Conservation (phyloP, 768 basidiomycete genomes). For the Mycena filopes region DNA sequence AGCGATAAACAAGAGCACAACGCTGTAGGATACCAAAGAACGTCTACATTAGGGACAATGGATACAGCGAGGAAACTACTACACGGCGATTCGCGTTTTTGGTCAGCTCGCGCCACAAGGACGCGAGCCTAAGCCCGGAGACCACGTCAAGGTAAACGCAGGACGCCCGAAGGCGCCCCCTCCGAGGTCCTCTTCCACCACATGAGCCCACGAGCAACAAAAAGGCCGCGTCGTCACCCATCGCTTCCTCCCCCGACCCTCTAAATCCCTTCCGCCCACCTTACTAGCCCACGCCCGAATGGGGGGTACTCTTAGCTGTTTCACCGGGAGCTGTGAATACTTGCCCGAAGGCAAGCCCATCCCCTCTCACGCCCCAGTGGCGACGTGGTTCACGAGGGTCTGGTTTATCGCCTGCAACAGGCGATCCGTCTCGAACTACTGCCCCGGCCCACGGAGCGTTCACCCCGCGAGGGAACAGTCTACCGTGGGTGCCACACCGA, state of each 20-base stretch:
- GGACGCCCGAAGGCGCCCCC: not conserved
- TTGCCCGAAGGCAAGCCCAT: not conserved
- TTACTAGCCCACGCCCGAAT: not conserved
- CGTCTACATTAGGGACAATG: too few species aligned
- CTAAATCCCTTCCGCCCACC: not conserved
- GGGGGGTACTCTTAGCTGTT: not conserved
- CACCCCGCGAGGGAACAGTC: too few species aligned
- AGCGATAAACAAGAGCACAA: too few species aligned
- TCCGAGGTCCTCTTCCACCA: not conserved
- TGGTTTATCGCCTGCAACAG: not conserved
- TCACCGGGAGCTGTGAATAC: not conserved
- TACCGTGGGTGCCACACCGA: too few species aligned
- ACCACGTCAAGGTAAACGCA: not conserved
- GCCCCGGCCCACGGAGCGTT: not conserved
- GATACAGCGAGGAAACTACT: not conserved
- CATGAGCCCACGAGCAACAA: not conserved
- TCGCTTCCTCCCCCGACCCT: constrained; percentile 1
- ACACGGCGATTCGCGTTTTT: not conserved
- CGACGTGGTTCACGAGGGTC: not conserved
- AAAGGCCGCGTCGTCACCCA: not conserved
- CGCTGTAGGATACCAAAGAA: too few species aligned
- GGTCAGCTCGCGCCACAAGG: not conserved
- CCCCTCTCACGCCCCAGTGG: not conserved
- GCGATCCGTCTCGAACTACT: not conserved
- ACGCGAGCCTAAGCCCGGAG: not conserved